A percentile compares a stretch with the other conserved stretches of the same genome.
Conservation (phyloP, 2,329 filamentous ascomycete species). For the Hypoxylon sp. region DNA sequence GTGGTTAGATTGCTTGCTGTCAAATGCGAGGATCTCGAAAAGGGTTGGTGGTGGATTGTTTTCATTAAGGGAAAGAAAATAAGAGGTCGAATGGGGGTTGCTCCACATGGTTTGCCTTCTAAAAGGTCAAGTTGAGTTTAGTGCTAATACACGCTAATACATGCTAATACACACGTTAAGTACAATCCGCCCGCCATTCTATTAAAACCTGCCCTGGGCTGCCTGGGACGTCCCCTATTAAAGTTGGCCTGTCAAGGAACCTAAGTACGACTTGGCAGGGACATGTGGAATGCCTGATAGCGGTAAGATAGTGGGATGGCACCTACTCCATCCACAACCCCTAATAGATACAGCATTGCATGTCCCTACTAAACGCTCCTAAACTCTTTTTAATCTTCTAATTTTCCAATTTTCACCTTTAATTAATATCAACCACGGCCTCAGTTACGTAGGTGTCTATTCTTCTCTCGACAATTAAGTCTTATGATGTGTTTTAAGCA, state of each 20-base stretch:
- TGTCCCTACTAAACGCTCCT: no score
- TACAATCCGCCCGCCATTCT: constrained; percentile 13
- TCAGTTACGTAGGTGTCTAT: no score
- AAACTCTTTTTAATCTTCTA: no score
- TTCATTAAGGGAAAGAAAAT: constrained; percentile 41
- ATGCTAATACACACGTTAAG: constrained; percentile 14
- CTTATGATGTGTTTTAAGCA: no score
- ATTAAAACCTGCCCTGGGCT: constrained; percentile 9
- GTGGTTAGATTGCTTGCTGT: constrained; percentile 20
- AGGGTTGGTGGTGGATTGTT: constrained; percentile 38
- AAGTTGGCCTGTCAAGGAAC: constrained; percentile 21
- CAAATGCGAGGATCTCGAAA: constrained; percentile 36
- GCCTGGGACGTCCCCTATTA: constrained; percentile 13
- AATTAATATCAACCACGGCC: background rate
- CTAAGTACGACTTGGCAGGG: background rate
- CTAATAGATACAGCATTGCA: no score
- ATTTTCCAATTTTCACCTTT: no score
- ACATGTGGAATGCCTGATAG: no score
- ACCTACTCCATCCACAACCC: no score
- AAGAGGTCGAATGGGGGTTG: constrained; percentile 37
- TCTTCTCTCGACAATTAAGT: no score
- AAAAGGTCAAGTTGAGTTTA: background rate
- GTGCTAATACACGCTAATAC: no score
- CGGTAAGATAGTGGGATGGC: background rate
- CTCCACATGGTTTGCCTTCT: constrained; percentile 26